Conservation (phyloP, 73 alveolate genomes). For the Halteria grandinella region DNA sequence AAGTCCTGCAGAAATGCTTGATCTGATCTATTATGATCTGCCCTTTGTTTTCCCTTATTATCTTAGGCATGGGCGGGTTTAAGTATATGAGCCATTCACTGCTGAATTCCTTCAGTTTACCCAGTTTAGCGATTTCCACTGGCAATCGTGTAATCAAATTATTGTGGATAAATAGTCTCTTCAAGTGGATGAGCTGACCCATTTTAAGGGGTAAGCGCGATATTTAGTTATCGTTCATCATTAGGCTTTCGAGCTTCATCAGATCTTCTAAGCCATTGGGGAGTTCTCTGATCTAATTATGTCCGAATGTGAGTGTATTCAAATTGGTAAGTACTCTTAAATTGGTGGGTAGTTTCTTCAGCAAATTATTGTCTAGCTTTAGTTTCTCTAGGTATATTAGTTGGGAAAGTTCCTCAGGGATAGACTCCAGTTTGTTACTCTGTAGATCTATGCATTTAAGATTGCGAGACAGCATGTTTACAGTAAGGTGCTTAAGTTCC, state of each 20-base stretch:
- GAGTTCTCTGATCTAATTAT: conserved; percentile 14
- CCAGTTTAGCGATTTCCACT: conserved; percentile 2
- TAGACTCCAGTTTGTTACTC: conserved; percentile 6
- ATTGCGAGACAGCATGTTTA: conserved; percentile 38
- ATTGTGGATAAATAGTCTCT: conserved; percentile 22
- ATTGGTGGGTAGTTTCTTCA: conserved; percentile 10
- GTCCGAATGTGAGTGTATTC: conserved; percentile 1
- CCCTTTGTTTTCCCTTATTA: conserved; percentile 39
- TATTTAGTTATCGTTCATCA: conserved; percentile 24
- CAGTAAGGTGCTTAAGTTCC: conserved; percentile 29
- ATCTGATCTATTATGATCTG: conserved; percentile 13
- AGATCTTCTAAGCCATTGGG: conserved; percentile 21
- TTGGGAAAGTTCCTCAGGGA: conserved; percentile 37
- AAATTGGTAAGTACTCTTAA: not conserved
- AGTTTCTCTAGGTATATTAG: conserved; percentile 21
- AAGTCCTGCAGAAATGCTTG: conserved; percentile 18
- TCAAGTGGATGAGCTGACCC: not conserved
- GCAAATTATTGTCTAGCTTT: conserved; percentile 18
- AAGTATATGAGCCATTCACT: conserved; percentile 44
- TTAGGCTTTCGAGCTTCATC: not conserved
- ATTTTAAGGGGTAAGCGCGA: conserved; percentile 1
- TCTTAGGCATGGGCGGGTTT: conserved; percentile 37
- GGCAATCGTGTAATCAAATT: conserved; percentile 23
- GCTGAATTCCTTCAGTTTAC: conserved; percentile 31
- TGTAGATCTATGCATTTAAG: conserved; percentile 25